A percentile compares a stretch with the other conserved stretches of the same genome.
These are phyloP conservation scores for Cytospora paraplurivora DNA, from an alignment of 2,329 filamentous ascomycete genomes.

Conservation along the genomic window DNA sequence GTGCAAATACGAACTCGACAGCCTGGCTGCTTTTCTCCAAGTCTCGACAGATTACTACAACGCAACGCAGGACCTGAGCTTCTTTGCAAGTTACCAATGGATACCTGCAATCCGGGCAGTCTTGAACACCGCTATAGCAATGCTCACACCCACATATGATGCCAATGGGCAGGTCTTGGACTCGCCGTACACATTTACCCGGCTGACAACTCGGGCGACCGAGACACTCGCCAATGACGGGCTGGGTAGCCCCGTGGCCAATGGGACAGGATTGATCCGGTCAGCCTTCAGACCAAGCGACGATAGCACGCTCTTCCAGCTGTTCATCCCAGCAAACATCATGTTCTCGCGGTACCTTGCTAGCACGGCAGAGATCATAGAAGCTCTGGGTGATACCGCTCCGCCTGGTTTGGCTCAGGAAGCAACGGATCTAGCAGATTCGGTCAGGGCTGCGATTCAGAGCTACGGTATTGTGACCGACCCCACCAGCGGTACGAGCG, in stretches of 20 bases:
- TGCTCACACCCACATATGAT: slow-evolving; percentile 75
- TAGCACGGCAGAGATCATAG: slow-evolving; percentile 50
- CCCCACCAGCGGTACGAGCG: slow-evolving; percentile 3
- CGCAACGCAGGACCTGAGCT: slow-evolving; percentile 69
- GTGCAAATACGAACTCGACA: slow-evolving; percentile 96
- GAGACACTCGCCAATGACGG: slow-evolving; percentile 81
- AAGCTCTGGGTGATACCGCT: slow-evolving; percentile 40
- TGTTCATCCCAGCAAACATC: slow-evolving; percentile 89
- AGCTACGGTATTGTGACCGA: slow-evolving; percentile 52
- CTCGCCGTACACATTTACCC: slow-evolving; percentile 74
- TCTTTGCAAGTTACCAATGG: slow-evolving; percentile 76
- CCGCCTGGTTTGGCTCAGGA: slow-evolving; percentile 52
- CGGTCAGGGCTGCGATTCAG: slow-evolving; percentile 38
- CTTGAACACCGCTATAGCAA: slow-evolving; percentile 66
- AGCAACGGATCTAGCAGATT: slow-evolving; percentile 62
- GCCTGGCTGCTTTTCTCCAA: slow-evolving; percentile 81
- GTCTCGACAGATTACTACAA: slow-evolving; percentile 79
- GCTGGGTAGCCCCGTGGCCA: slow-evolving; percentile 76
- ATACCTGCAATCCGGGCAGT: slow-evolving; percentile 70
- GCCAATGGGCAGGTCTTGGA: slow-evolving; percentile 56
- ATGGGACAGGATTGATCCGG: slow-evolving; percentile 78
- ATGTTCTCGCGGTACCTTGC: slow-evolving; percentile 70
- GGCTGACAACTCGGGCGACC: slow-evolving; percentile 70
- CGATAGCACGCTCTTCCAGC: slow-evolving; percentile 82
- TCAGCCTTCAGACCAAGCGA: slow-evolving; percentile 91